Evolutionary conservation across 2,329 filamentous ascomycete genomes (phyloP).

Genomic region (Penicillium sp.): DNA sequence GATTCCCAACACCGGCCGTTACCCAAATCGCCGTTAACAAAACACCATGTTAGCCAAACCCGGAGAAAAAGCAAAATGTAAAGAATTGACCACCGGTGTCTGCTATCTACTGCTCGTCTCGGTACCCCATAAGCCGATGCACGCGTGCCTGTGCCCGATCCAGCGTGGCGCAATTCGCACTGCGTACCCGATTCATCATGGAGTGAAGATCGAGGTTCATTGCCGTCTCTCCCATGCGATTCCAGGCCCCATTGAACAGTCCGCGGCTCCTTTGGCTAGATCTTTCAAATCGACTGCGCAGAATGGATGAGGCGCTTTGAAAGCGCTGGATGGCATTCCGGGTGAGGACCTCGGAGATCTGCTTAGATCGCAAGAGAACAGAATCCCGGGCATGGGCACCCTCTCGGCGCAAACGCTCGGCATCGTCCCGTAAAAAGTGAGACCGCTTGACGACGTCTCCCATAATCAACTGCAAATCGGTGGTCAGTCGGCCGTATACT

Average conservation of each 20-base stretch:
- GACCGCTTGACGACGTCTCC: constrained; percentile 35
- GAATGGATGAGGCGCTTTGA: constrained; percentile 25
- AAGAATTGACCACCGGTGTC: no score
- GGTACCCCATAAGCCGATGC: constrained; percentile 23
- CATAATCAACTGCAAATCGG: constrained; percentile 36
- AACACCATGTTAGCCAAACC: no score
- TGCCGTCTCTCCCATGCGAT: constrained; percentile 22
- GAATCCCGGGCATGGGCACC: constrained; percentile 22
- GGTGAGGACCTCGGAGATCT: constrained; percentile 30
- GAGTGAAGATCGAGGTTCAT: constrained; percentile 20
- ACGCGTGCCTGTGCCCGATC: constrained; percentile 34
- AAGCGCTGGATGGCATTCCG: constrained; percentile 31
- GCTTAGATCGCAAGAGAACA: constrained; percentile 31
- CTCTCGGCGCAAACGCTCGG: constrained; percentile 22
- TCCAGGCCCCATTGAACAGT: constrained; percentile 28
- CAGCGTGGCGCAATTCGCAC: constrained; percentile 27
- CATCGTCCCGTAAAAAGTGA: constrained; percentile 30
- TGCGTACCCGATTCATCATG: constrained; percentile 27
- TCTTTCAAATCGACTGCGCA: constrained; percentile 28
- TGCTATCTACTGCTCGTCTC: constrained; percentile 13
- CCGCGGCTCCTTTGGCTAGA: constrained; percentile 26
- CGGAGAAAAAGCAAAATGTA: background rate
- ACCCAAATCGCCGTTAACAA: no score
- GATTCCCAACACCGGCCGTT: no score
- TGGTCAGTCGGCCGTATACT: constrained; percentile 35